Percentiles rank a stretch among this genome's conserved stretches.
Evolutionary conservation across 495 filamentous ascomycete species (phyloP).

Genomic region (Penicillium atrosanguineum): DNA sequence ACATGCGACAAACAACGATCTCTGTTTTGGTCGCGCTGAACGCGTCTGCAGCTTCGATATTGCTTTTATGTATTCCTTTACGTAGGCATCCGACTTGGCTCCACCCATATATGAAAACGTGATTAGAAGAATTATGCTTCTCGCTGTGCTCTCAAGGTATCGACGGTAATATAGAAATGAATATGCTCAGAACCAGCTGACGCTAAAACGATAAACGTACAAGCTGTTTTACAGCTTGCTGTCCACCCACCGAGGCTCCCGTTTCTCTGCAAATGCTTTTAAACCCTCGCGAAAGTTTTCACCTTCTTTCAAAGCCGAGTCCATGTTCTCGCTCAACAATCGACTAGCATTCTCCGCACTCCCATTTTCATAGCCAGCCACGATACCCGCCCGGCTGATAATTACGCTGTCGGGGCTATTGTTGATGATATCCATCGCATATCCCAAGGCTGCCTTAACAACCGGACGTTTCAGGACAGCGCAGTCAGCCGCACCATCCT

Average conservation of each 20-base stretch:
- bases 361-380: slow-evolving; percentile 60
- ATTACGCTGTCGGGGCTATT: slow-evolving; percentile 68
- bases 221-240: slow-evolving; percentile 58
- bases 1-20: no score
- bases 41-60: no score
- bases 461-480: slow-evolving; percentile 13
- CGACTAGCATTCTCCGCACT: slow-evolving; percentile 53
- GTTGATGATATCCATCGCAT: slow-evolving; percentile 20
- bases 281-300: slow-evolving; percentile 73
- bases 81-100: no score
- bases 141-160: no score
- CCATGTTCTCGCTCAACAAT: slow-evolving; percentile 26
- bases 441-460: slow-evolving; percentile 49
- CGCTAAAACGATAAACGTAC: no score
- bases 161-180: no score
- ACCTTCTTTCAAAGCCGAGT: slow-evolving; percentile 55
- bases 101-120: no score
- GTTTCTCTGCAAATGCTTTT: slow-evolving; percentile 69
- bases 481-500: slow-evolving; percentile 29
- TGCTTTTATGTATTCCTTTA: no score
- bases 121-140: no score
- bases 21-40: no score
- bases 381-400: slow-evolving; percentile 58
- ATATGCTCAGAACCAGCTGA: no score
- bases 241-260: slow-evolving; percentile 64